Evolutionary conservation across 768 basidiomycete genomes (phyloP).

Genomic region (Suillus occidentalis): DNA sequence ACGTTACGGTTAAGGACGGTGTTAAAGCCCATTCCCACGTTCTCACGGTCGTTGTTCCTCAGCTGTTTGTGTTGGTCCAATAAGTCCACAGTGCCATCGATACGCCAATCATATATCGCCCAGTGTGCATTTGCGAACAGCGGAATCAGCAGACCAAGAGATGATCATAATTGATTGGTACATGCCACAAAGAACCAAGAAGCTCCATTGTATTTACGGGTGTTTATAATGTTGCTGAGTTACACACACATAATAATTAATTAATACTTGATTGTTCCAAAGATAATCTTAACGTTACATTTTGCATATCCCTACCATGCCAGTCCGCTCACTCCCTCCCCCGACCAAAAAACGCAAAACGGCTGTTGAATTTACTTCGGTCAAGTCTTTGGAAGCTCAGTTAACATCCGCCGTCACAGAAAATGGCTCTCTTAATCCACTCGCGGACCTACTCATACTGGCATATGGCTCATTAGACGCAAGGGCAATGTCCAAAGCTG

Average conservation of each 20-base stretch:
- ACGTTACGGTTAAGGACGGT: not conserved
- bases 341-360: conserved; percentile 51
- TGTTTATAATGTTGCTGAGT: not conserved
- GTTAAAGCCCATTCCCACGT: not conserved
- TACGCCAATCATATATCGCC: not conserved
- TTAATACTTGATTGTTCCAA: not conserved
- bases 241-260: not conserved
- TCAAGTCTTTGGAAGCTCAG: conserved; percentile 53
- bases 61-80: not conserved
- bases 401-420: conserved; percentile 53
- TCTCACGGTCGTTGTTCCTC: not conserved
- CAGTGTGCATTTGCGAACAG: not conserved
- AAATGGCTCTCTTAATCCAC: conserved; percentile 69
- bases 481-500: conserved; percentile 64
- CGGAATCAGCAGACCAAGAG: not conserved
- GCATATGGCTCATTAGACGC: conserved; percentile 49
- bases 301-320: conserved; percentile 19
- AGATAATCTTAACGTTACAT: not conserved
- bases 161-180: not conserved
- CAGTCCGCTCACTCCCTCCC: conserved; percentile 49
- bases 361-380: conserved; percentile 20
- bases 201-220: not conserved
- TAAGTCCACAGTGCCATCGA: not conserved
- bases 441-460: conserved; percentile 73
- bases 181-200: not conserved